phyloP scores from a whole-genome alignment of 371 early-diverging fungal species.

The Apophysomyces trapeziformis region DNA sequence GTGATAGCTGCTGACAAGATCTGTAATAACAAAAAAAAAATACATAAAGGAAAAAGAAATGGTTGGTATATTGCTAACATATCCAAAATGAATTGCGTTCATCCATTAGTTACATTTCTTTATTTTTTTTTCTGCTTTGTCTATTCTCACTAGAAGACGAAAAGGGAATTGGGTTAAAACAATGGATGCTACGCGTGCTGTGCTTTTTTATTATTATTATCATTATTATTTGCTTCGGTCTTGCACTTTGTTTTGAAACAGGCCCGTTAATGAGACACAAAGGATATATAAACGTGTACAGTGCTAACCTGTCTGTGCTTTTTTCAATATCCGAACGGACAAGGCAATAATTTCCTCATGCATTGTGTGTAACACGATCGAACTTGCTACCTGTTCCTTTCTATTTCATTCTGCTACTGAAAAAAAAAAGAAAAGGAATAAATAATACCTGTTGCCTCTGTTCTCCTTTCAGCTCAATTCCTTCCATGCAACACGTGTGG shows the following conservation, averaged over 20 bases:
- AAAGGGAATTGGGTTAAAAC: background rate
- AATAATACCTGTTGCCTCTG: background rate
- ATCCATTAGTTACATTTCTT: too few species aligned
- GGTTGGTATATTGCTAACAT: too few species aligned
- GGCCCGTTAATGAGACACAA: slow-evolving; percentile 9
- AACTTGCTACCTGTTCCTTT: background rate
- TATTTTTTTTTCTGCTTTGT: too few species aligned
- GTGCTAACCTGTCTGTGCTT: slow-evolving; percentile 9
- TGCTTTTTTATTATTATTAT: too few species aligned
- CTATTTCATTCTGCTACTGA: background rate
- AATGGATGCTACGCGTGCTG: slow-evolving; percentile 7
- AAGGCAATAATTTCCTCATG: slow-evolving; percentile 9
- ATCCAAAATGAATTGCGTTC: too few species aligned
- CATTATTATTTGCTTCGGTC: background rate
- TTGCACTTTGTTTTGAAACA: slow-evolving; percentile 3
- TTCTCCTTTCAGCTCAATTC: background rate
- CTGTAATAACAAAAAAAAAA: too few species aligned
- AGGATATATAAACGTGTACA: slow-evolving; percentile 1
- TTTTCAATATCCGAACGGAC: background rate
- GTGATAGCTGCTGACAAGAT: too few species aligned
- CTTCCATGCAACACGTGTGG: background rate
- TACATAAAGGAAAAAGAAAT: too few species aligned
- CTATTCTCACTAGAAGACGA: too few species aligned
- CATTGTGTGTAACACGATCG: slow-evolving; percentile 11
- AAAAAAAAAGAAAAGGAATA: background rate